These are phyloP conservation scores for Guyanaporus albipodus DNA, from an alignment of 768 basidiomycete species.

Conservation along the genomic window DNA sequence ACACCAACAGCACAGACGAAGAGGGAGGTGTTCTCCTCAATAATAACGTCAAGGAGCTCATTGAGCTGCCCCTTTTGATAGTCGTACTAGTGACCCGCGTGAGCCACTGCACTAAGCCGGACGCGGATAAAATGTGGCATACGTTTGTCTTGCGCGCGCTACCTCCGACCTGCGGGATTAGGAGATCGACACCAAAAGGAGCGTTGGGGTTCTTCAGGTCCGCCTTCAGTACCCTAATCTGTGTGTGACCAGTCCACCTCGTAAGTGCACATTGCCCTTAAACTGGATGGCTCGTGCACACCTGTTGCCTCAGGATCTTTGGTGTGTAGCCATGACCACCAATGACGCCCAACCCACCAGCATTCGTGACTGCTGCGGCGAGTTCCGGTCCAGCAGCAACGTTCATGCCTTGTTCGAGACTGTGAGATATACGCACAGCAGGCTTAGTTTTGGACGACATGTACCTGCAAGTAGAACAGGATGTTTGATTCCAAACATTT, in stretches of 20 bases:
- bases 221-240: constrained; percentile 74
- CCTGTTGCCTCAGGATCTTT: constrained; percentile 74
- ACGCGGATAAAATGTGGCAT: constrained; percentile 16
- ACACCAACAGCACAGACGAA: constrained; percentile 93
- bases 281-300: constrained; percentile 27
- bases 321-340: constrained; percentile 88
- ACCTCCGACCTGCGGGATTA: constrained; percentile 84
- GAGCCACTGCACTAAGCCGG: neutral
- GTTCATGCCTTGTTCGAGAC: constrained; percentile 48
- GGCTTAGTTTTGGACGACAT: constrained; percentile 7
- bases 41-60: constrained; percentile 85
- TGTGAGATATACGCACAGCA: constrained; percentile 36
- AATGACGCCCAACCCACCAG: constrained; percentile 89
- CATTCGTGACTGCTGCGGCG: constrained; percentile 91
- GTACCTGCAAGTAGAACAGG: constrained; percentile 81
- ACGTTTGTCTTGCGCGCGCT: constrained; percentile 90
- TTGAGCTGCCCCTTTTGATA: constrained; percentile 86
- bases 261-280: constrained; percentile 1
- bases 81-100: constrained; percentile 51
- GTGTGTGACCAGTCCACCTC: constrained; percentile 5
- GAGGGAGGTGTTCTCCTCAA: constrained; percentile 81
- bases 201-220: constrained; percentile 68
- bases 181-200: constrained; percentile 89
- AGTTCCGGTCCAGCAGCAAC: constrained; percentile 75
- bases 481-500: constrained; percentile 85